phyloP scores from a whole-genome alignment of 2,329 filamentous ascomycete species.

The Ophiocordyceps robertsii region DNA sequence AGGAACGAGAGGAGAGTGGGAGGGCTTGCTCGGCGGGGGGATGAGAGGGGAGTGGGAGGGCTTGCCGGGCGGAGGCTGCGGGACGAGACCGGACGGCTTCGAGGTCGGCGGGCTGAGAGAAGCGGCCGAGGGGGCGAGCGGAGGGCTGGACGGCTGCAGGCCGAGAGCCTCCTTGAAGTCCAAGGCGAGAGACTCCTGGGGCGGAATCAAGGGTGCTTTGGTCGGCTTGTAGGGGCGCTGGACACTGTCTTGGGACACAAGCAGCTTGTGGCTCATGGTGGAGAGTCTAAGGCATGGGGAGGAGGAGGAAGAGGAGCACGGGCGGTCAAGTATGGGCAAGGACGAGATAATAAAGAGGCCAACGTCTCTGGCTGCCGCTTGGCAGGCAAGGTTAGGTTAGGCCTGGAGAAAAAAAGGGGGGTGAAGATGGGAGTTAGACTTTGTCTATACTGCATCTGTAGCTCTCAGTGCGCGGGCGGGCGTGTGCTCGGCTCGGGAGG shows the following conservation, averaged over 20 bases:
- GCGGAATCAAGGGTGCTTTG: constrained; percentile 1
- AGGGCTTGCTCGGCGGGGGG: too few relatives aligned
- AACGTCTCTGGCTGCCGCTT: background rate
- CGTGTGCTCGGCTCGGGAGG: background rate
- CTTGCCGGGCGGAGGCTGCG: background rate
- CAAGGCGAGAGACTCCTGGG: constrained; percentile 3
- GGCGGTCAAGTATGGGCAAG: background rate
- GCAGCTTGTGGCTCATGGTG: background rate
- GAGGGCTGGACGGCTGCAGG: constrained; percentile 1
- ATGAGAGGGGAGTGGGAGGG: too few relatives aligned
- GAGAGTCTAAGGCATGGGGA: background rate
- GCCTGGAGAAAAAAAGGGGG: background rate
- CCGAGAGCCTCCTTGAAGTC: constrained; percentile 4
- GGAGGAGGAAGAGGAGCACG: background rate
- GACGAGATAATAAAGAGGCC: background rate
- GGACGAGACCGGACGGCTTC: background rate
- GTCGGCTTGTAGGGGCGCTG: background rate
- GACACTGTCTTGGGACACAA: background rate
- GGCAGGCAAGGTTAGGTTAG: background rate
- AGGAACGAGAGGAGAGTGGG: too few relatives aligned
- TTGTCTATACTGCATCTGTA: too few relatives aligned
- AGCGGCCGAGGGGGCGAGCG: background rate
- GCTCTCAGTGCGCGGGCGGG: too few relatives aligned
- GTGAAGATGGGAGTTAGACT: background rate
- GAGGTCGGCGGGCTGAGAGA: background rate